Evolutionary conservation across 768 basidiomycete genomes (phyloP).

Genomic region (button mushroom (Agaricus bisporus)): DNA sequence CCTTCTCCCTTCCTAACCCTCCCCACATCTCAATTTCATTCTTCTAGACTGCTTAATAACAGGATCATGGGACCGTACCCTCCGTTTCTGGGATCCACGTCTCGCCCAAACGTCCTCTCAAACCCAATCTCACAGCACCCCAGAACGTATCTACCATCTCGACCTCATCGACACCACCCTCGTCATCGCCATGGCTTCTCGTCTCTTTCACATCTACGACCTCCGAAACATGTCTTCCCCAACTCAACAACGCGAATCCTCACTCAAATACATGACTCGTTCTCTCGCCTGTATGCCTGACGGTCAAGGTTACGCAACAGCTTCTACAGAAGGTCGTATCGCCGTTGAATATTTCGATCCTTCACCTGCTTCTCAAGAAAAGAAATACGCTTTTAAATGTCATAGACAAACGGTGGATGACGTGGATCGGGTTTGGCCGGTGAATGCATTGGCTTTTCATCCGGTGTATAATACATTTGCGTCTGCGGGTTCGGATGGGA

Average conservation of each 20-base stretch:
- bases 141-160: constrained; percentile 82
- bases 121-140: constrained; percentile 58
- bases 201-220: constrained; percentile 87
- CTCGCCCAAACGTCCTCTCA: constrained; percentile 32
- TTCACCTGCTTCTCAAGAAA: constrained; percentile 65
- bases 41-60: constrained; percentile 65
- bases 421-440: constrained; percentile 94
- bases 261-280: constrained; percentile 92
- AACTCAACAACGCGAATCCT: constrained; percentile 81
- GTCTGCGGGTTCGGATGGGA: constrained; percentile 90
- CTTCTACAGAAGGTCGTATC: constrained; percentile 92
- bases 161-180: constrained; percentile 74
- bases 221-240: constrained; percentile 72
- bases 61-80: constrained; percentile 87
- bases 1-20: background rate
- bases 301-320: constrained; percentile 93
- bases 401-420: constrained; percentile 88
- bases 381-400: constrained; percentile 95
- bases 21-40: background rate
- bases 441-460: constrained; percentile 93
- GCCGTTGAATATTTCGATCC: constrained; percentile 97
- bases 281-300: constrained; percentile 89
- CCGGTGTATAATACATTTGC: constrained; percentile 92
- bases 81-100: constrained; percentile 86
- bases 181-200: constrained; percentile 90